Percentiles rank a stretch among this genome's conserved stretches.
Evolutionary conservation across 2,329 filamentous ascomycete genomes (phyloP).

Genomic region (Aspergillus versicolor): DNA sequence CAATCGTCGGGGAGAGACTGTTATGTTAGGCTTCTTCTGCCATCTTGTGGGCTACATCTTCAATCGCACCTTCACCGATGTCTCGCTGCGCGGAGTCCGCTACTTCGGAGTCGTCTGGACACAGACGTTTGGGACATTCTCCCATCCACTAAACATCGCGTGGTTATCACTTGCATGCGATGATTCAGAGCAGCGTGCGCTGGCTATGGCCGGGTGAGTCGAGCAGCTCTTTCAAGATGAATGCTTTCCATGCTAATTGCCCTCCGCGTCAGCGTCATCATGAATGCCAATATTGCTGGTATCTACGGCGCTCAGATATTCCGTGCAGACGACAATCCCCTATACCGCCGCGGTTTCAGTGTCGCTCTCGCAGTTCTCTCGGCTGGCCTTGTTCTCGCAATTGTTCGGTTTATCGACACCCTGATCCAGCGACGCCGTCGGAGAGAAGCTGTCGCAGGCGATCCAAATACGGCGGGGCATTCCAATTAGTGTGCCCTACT

Average conservation of each 20-base stretch:
- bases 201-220: constrained; percentile 54
- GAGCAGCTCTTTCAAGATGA: not conserved
- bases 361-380: constrained; percentile 6
- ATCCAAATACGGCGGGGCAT: too few species aligned
- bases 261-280: constrained; percentile 46
- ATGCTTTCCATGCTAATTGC: not conserved
- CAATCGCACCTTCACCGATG: constrained; percentile 11
- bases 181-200: constrained; percentile 57
- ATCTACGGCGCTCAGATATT: constrained; percentile 64
- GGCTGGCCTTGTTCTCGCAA: constrained; percentile 6
- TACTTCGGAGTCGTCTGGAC: constrained; percentile 12
- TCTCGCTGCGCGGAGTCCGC: constrained; percentile 7
- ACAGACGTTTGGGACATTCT: constrained; percentile 3
- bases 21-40: constrained; percentile 10
- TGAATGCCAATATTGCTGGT: constrained; percentile 62
- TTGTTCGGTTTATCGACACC: constrained; percentile 5
- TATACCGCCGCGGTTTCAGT: constrained; percentile 12
- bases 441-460: not conserved
- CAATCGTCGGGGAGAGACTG: constrained; percentile 9
- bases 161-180: constrained; percentile 58
- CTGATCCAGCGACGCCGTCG: not conserved
- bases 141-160: constrained; percentile 52
- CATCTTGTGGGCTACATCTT: constrained; percentile 12
- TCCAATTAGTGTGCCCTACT: too few species aligned
- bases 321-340: constrained; percentile 32